These are phyloP conservation scores for Grigorovia humatica DNA, from an alignment of 805 yeast species.

Conservation along the genomic window DNA sequence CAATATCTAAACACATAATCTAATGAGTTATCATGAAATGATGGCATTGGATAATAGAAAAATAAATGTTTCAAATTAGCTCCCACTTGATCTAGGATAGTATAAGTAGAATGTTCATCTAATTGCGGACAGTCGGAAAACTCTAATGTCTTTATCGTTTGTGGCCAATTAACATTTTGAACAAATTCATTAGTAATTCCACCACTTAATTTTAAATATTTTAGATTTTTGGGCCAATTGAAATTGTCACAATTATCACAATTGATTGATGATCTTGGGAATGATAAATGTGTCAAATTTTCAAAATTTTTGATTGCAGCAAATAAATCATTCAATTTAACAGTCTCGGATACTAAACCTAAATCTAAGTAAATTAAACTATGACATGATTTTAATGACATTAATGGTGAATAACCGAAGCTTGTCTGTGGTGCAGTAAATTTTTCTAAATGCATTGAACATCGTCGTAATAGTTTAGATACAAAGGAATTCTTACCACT, in stretches of 20 bases:
- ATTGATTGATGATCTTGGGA: conserved; percentile 78
- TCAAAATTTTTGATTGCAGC: conserved; percentile 55
- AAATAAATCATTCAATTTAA: conserved; percentile 72
- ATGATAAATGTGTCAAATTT: conserved; percentile 61
- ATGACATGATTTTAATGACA: conserved; percentile 66
- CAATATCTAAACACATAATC: conserved; percentile 69
- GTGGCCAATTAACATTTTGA: conserved; percentile 58
- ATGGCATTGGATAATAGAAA: conserved; percentile 84
- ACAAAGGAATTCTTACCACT: conserved; percentile 87
- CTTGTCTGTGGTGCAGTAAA: conserved; percentile 92
- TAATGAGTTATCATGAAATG: conserved; percentile 53
- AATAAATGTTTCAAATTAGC: conserved; percentile 49
- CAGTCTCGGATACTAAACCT: conserved; percentile 81
- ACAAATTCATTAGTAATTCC: conserved; percentile 81
- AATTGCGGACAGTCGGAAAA: conserved; percentile 82
- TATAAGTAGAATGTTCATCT: conserved; percentile 52
- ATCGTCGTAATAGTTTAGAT: conserved; percentile 70
- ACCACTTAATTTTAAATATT: conserved; percentile 72
- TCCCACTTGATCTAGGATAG: conserved; percentile 56
- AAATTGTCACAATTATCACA: conserved; percentile 40
- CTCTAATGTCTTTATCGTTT: conserved; percentile 57
- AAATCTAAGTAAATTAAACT: conserved; percentile 59
- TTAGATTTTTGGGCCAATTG: conserved; percentile 71
- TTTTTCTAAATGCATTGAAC: conserved; percentile 50
- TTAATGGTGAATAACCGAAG: conserved; percentile 83